Conservation (phyloP, 2,329 filamentous ascomycete genomes). For the Exophiala lecanii-corni region DNA sequence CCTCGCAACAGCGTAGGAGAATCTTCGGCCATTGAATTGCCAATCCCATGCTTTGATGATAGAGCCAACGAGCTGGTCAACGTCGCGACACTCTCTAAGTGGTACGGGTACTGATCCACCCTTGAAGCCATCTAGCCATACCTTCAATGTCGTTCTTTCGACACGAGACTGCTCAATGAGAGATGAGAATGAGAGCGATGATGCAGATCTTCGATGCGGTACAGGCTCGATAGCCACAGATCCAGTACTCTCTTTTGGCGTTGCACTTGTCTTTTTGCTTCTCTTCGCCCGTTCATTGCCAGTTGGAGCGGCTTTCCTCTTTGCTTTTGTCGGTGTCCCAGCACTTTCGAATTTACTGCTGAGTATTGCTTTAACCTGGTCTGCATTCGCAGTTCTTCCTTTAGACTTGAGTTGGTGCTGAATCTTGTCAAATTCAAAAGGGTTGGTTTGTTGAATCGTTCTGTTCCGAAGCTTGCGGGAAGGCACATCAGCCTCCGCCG, state of each 20-base stretch:
- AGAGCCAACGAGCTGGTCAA: slow-evolving; percentile 16
- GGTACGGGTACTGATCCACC: slow-evolving; percentile 10
- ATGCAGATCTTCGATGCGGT: no score
- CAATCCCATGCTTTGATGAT: slow-evolving; percentile 18
- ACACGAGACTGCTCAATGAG: not conserved
- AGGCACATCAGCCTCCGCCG: not conserved
- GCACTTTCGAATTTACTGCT: no score
- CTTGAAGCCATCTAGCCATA: slow-evolving; percentile 15
- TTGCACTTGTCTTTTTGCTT: no score
- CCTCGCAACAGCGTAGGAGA: slow-evolving; percentile 13
- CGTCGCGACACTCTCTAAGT: slow-evolving; percentile 6
- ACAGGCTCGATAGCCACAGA: no score
- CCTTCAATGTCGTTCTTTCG: slow-evolving; percentile 5
- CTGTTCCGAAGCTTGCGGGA: slow-evolving; percentile 16
- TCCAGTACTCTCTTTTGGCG: no score
- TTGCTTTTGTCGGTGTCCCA: no score
- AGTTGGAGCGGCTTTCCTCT: no score
- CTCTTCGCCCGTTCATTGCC: no score
- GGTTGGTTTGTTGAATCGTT: slow-evolving; percentile 18
- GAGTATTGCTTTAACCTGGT: no score
- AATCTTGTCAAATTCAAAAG: slow-evolving; percentile 21
- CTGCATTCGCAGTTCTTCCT: no score
- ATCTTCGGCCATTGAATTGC: slow-evolving; percentile 11
- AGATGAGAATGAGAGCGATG: not conserved
- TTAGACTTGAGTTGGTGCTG: slow-evolving; percentile 13